These are phyloP conservation scores for Coccomyxa subellipsoidea DNA, from an alignment of 163 green algal species.

Conservation along the genomic window DNA sequence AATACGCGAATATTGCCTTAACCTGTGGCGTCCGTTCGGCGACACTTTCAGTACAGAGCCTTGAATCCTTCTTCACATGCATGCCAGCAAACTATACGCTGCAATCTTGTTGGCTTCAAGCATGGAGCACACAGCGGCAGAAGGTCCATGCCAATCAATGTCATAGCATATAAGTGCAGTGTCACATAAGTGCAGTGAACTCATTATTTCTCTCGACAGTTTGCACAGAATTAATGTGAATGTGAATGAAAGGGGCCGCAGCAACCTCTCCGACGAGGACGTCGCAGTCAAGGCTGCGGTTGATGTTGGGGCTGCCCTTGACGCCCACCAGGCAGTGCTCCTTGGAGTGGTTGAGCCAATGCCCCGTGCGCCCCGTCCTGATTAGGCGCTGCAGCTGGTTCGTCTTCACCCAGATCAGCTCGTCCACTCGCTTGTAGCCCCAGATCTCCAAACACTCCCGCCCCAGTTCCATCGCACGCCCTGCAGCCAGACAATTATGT, in stretches of 20 bases:
- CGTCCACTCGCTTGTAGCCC: conserved; percentile 85
- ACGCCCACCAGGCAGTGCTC: conserved; percentile 85
- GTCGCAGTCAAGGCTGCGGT: conserved; percentile 71
- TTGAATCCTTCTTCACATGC: too few species aligned
- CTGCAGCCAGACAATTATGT: too few species aligned
- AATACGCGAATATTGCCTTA: neutral
- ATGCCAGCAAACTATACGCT: too few species aligned
- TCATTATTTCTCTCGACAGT: neutral
- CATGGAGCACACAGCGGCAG: too few species aligned
- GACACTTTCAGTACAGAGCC: too few species aligned
- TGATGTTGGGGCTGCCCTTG: conserved; percentile 66
- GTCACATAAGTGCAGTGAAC: too few species aligned
- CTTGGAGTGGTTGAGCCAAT: conserved; percentile 91
- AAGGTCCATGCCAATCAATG: too few species aligned
- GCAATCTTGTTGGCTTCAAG: too few species aligned
- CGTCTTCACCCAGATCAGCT: conserved; percentile 91
- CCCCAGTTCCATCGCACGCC: conserved; percentile 79
- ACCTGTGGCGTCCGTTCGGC: too few species aligned
- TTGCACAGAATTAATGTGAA: neutral
- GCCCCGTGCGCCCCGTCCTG: conserved; percentile 68
- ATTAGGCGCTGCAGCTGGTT: conserved; percentile 87
- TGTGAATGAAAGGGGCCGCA: neutral
- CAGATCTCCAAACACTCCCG: conserved; percentile 79
- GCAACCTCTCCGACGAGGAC: conserved; percentile 70
- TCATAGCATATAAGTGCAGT: too few species aligned